Evolutionary conservation across 305 asterid genomes (phyloP).

Genomic region (Salvia sclarea): DNA sequence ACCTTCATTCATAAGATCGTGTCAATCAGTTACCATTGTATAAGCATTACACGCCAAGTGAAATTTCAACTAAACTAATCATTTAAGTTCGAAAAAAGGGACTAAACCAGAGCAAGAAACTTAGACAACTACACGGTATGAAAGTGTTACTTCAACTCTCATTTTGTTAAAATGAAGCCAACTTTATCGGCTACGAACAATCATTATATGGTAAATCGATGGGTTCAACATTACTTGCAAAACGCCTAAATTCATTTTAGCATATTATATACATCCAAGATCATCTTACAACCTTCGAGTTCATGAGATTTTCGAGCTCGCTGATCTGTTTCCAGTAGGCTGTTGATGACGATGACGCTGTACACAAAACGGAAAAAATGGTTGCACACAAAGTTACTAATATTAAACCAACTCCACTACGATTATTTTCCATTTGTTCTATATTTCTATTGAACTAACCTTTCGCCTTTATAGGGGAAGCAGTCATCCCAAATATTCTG

Average conservation of each 20-base stretch:
- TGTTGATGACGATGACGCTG: constrained; percentile 43
- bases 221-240: not conserved
- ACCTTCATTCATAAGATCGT: constrained; percentile 56
- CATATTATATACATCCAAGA: constrained; percentile 16
- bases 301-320: constrained; percentile 74
- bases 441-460: constrained; percentile 41
- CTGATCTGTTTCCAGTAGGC: constrained; percentile 57
- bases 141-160: not conserved
- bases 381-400: constrained; percentile 20
- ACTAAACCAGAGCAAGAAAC: not conserved
- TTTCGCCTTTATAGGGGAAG: constrained; percentile 90
- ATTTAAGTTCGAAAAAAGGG: not conserved
- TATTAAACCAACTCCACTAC: not conserved
- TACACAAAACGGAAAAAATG: constrained; percentile 16
- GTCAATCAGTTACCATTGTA: constrained; percentile 24
- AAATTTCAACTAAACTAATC: not conserved
- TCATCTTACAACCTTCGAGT: constrained; percentile 64
- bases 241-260: constrained; percentile 6
- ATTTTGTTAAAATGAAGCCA: not conserved
- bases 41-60: constrained; percentile 9
- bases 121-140: constrained; percentile 1
- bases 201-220: not conserved
- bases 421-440: constrained; percentile 1
- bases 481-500: constrained; percentile 92
- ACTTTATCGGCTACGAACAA: not conserved